Base-by-base conservation (phyloP, 2,329 filamentous ascomycete genomes). In the Thermomyces lanuginosus region DNA sequence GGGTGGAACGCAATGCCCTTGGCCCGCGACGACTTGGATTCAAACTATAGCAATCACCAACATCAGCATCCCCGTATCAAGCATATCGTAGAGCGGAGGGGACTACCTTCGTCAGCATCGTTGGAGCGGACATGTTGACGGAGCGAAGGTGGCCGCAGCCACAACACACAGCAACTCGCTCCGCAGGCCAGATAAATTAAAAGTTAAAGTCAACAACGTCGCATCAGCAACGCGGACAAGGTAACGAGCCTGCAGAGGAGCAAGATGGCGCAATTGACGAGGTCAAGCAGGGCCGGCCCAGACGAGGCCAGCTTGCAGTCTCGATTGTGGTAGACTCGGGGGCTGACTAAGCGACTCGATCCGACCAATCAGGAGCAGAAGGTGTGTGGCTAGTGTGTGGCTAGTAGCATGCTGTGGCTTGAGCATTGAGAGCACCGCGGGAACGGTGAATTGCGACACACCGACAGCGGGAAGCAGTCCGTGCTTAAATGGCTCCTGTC, bases 1-100 rank as follows among this genome's bases (percentile, higher is more conserved):
- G 69, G 69, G 45, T 75, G 70, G 49, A 75, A 75, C 38, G 70
- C 70, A 45, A 75, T 71, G 48, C 70, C 70, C 47, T 75, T 75
- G 5, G 70, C 70, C 54, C 70, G 59, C 36, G 70, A 74, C 24
- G 69, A 74, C 52, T 75, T 75, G 34, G 69, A 73, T 48, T 75
- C 70, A 45, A 71, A 71, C 66, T 70, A 38, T 24, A n/a, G 11
- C 8, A 7, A 6, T 4, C 29, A 11, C 5, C 14, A 31, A 10
- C 31, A 53, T 36, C 49, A 42, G 30, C 27, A 21, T 10, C 31
- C 11, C 25, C 35, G 34, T 30, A 26, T 28, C 12, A 26, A 31
- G 24, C 22, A 30, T 14, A 21, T 21, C 33, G 30, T 32, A 32
- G 16, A 28, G 26, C 28, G 32, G 36, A 32, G 34, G 36, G 33